Conservation (phyloP, 129 eudicot genomes). For the Heracleum sosnowskyi region DNA sequence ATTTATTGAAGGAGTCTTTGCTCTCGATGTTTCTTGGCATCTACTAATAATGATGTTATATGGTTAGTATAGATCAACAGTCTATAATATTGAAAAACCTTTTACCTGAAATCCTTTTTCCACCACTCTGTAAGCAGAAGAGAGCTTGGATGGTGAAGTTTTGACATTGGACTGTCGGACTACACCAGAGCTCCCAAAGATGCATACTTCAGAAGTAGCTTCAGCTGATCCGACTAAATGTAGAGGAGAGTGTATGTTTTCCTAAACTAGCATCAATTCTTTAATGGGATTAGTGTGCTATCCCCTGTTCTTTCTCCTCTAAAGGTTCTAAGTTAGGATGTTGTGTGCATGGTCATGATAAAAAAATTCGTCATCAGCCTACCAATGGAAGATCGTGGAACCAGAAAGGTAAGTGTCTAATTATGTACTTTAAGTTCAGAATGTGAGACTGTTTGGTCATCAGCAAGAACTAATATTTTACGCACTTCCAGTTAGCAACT, state of each 20-base stretch:
- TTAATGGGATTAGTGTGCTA: background rate
- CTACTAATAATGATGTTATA: constrained; percentile 1
- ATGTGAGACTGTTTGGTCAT: constrained; percentile 7
- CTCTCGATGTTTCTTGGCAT: constrained; percentile 6
- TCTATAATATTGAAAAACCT: background rate
- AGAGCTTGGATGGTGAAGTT: constrained; percentile 22
- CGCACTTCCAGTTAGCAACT: background rate
- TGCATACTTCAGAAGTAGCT: constrained; percentile 22
- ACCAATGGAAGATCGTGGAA: constrained; percentile 25
- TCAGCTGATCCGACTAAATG: constrained; percentile 29
- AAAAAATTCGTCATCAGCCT: constrained; percentile 30
- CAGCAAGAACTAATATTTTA: background rate
- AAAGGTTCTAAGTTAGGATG: constrained; percentile 21
- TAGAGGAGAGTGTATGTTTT: constrained; percentile 45
- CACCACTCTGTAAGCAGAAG: constrained; percentile 29
- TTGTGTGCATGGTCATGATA: constrained; percentile 9
- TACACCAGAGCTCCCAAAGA: constrained; percentile 22
- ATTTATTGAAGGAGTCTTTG: constrained; percentile 12
- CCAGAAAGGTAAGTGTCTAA: constrained; percentile 43
- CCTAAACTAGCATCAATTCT: constrained; percentile 16
- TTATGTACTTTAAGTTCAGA: constrained; percentile 13
- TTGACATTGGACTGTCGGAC: constrained; percentile 26
- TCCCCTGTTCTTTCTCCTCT: background rate
- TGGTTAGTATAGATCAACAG: constrained; percentile 13
- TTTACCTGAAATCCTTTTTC: constrained; percentile 7